These are phyloP conservation scores for Leccinum arenicola DNA, from an alignment of 768 basidiomycete species.

Conservation along the genomic window DNA sequence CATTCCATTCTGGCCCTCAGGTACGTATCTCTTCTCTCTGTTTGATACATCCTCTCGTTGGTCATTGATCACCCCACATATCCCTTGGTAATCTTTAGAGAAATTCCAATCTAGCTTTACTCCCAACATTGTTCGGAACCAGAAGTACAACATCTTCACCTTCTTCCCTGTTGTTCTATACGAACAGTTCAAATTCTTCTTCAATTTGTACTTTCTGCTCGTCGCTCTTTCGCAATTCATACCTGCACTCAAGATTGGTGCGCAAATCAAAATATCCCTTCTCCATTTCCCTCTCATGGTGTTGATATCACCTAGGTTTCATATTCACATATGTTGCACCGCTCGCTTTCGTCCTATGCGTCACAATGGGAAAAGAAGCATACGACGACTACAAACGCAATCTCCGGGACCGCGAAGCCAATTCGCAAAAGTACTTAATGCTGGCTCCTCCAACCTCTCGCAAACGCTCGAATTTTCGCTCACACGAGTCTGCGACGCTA, in stretches of 20 bases:
- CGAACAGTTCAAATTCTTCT: slow-evolving; percentile 99
- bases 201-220: slow-evolving; percentile 97
- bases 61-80: slow-evolving; percentile 1
- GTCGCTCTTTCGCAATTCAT: slow-evolving; percentile 96
- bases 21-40: slow-evolving; percentile 33
- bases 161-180: slow-evolving; percentile 97
- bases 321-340: slow-evolving; percentile 96
- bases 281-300: neutral
- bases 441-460: slow-evolving; percentile 53
- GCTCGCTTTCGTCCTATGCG: slow-evolving; percentile 88
- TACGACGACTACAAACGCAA: slow-evolving; percentile 97
- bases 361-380: slow-evolving; percentile 99
- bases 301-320: slow-evolving; percentile 57
- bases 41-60: neutral
- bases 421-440: slow-evolving; percentile 86
- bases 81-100: slow-evolving; percentile 38
- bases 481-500: slow-evolving; percentile 18
- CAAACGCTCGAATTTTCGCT: slow-evolving; percentile 23
- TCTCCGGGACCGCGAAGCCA: slow-evolving; percentile 89
- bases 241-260: slow-evolving; percentile 93
- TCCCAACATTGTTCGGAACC: slow-evolving; percentile 91
- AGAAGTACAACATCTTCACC: slow-evolving; percentile 96
- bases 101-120: slow-evolving; percentile 72
- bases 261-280: slow-evolving; percentile 20
- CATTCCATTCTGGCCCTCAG: slow-evolving; percentile 73